phyloP scores from a whole-genome alignment of 2,329 filamentous ascomycete species.

The Hypoxylon sp. region DNA sequence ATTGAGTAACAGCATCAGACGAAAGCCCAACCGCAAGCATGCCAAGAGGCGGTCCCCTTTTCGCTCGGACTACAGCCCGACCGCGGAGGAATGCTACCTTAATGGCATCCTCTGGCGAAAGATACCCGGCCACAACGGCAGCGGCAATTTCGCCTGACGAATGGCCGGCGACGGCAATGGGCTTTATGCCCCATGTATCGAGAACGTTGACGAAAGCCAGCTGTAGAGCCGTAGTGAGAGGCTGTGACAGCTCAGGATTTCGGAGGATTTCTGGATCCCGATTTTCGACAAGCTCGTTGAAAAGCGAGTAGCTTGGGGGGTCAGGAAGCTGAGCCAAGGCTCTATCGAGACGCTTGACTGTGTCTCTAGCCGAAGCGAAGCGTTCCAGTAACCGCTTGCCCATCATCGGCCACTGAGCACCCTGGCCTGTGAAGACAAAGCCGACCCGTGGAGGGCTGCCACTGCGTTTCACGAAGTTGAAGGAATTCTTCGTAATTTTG shows the following conservation, averaged over 20 bases:
- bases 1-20: neutral
- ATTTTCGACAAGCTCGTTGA: conserved; percentile 34
- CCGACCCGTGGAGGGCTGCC: conserved; percentile 14
- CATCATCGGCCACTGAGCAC: conserved; percentile 41
- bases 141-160: conserved; percentile 40
- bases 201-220: conserved; percentile 21
- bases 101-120: conserved; percentile 19
- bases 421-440: conserved; percentile 40
- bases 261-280: conserved; percentile 26
- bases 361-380: conserved; percentile 9
- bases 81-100: conserved; percentile 32
- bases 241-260: conserved; percentile 36
- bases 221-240: conserved; percentile 33
- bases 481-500: conserved; percentile 7
- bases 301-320: conserved; percentile 38
- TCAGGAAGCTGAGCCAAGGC: conserved; percentile 18
- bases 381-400: conserved; percentile 22
- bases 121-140: conserved; percentile 20
- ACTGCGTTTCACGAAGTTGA: neutral
- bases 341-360: conserved; percentile 34
- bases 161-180: conserved; percentile 30
- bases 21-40: conserved; percentile 39
- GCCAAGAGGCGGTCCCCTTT: neutral
- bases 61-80: conserved; percentile 1
- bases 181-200: conserved; percentile 19